These are phyloP conservation scores for Tuber magnatum DNA, from an alignment of 495 filamentous ascomycete species.

Conservation along the genomic window DNA sequence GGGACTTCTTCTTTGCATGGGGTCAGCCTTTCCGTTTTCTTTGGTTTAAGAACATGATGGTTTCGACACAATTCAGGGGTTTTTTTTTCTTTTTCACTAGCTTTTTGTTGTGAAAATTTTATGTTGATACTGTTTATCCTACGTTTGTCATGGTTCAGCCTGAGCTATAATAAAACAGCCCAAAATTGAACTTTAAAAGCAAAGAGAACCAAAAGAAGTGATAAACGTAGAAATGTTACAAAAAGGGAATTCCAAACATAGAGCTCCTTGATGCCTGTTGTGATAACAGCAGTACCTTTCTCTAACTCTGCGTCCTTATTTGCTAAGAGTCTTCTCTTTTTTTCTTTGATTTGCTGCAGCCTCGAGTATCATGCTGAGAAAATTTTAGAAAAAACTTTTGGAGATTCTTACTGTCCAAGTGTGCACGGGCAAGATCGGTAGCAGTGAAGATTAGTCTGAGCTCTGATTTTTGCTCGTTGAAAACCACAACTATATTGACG, in stretches of 20 bases:
- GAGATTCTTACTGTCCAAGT: too few relatives aligned
- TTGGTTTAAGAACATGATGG: not conserved
- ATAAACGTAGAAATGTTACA: not conserved
- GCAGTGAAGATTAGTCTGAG: too few relatives aligned
- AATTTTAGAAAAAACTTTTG: too few relatives aligned
- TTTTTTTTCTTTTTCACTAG: not conserved
- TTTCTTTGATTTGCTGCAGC: constrained; percentile 46
- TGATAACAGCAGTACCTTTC: constrained; percentile 20
- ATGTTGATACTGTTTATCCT: not conserved
- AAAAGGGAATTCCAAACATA: constrained; percentile 17
- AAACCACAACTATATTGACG: too few relatives aligned
- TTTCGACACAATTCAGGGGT: not conserved
- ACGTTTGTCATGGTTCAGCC: not conserved
- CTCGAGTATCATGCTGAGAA: too few relatives aligned
- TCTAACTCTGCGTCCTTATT: constrained; percentile 17
- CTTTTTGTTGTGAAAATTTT: not conserved
- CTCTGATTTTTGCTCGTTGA: too few relatives aligned
- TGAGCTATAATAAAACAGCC: not conserved
- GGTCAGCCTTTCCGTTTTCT: not conserved
- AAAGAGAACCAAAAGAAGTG: not conserved
- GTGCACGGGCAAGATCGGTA: too few relatives aligned
- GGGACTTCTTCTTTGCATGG: not conserved
- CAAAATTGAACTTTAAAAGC: not conserved
- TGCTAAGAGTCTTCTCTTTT: constrained; percentile 20
- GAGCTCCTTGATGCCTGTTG: constrained; percentile 29